A percentile compares a stretch with the other conserved stretches of the same genome.
These are phyloP conservation scores for Podospora australis DNA, from an alignment of 495 filamentous ascomycete species.

Conservation along the genomic window DNA sequence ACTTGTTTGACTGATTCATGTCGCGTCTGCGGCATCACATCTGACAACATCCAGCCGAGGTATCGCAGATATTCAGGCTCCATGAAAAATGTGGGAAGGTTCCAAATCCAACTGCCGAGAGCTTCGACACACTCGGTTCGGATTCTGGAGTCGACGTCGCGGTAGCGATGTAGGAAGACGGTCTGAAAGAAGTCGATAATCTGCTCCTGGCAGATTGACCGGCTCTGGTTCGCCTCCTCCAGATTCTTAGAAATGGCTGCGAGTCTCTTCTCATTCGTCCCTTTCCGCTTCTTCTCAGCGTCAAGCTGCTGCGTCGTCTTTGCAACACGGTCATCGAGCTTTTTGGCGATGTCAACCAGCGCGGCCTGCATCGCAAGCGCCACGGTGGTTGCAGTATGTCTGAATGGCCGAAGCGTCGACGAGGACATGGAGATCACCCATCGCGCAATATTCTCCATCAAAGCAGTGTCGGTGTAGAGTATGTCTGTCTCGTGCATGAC, in stretches of 20 bases:
- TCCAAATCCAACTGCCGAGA: constrained; percentile 79
- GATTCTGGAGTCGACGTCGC: constrained; percentile 84
- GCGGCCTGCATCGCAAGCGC: constrained; percentile 66
- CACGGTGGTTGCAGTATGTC: constrained; percentile 84
- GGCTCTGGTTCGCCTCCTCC: constrained; percentile 57
- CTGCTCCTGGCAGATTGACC: constrained; percentile 55
- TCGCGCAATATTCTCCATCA: constrained; percentile 77
- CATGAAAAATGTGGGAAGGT: constrained; percentile 78
- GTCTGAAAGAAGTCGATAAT: constrained; percentile 81
- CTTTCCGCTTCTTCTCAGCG: constrained; percentile 70
- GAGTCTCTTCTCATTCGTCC: constrained; percentile 48
- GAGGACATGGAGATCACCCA: constrained; percentile 88
- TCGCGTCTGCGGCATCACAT: constrained; percentile 60
- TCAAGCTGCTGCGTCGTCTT: constrained; percentile 78
- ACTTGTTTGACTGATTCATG: constrained; percentile 78
- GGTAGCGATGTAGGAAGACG: constrained; percentile 90
- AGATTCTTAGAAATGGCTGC: constrained; percentile 60
- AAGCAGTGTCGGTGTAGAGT: constrained; percentile 63
- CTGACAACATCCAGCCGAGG: constrained; percentile 89
- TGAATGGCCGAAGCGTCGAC: constrained; percentile 73
- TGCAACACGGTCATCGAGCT: constrained; percentile 55
- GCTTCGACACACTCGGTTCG: constrained; percentile 77
- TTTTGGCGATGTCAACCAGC: constrained; percentile 64
- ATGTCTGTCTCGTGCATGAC: constrained; percentile 67
- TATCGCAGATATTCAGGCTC: constrained; percentile 84